Evolutionary conservation across 2,329 filamentous ascomycete species (phyloP).

Genomic region (Ilyonectria destructans): DNA sequence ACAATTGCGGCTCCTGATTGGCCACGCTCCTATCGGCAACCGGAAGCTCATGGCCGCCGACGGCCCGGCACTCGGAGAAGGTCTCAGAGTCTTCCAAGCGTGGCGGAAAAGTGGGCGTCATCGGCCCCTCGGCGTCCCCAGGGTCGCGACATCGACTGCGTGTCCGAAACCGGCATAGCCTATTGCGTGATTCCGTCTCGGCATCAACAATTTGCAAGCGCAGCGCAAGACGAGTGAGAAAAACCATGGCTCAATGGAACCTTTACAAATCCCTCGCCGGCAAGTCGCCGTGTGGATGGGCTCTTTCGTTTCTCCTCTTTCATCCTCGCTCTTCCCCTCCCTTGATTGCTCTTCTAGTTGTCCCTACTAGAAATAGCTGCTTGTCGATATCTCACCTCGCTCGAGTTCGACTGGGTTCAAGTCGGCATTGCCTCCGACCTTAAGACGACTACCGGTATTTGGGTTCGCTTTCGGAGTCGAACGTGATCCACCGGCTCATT

Average conservation of each 20-base stretch:
- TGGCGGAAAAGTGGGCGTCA: constrained; percentile 17
- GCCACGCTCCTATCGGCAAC: constrained; percentile 36
- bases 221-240: constrained; percentile 38
- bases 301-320: constrained; percentile 31
- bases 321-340: constrained; percentile 27
- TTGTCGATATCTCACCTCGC: constrained; percentile 41
- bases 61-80: constrained; percentile 47
- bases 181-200: constrained; percentile 60
- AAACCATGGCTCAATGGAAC: constrained; percentile 38
- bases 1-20: constrained; percentile 16
- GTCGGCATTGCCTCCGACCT: constrained; percentile 18
- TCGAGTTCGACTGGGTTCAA: constrained; percentile 41
- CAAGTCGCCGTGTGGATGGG: constrained; percentile 45
- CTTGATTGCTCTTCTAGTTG: constrained; percentile 32
- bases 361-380: constrained; percentile 39
- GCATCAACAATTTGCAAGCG: constrained; percentile 56
- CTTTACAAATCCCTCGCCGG: constrained; percentile 47
- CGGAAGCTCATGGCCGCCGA: constrained; percentile 42
- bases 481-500: constrained; percentile 23
- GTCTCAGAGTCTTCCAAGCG: constrained; percentile 1
- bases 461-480: constrained; percentile 28
- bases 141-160: constrained; percentile 47
- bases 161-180: constrained; percentile 52
- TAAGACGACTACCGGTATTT: constrained; percentile 23
- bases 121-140: constrained; percentile 47